Evolutionary conservation across 2,329 filamentous ascomycete genomes (phyloP).

Genomic region (Colletotrichum sp.): DNA sequence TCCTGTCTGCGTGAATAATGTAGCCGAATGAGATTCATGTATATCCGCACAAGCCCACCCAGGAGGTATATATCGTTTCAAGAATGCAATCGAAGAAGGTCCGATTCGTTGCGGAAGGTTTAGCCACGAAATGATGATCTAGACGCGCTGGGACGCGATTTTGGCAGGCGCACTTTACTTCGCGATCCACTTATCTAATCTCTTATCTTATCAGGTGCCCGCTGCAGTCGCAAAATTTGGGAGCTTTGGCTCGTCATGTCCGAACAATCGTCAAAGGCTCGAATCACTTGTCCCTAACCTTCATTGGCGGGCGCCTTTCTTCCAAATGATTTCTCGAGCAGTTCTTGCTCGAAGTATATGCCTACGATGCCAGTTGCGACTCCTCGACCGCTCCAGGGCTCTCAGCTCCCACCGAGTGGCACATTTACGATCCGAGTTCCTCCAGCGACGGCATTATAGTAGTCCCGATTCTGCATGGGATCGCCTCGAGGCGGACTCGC

Average conservation of each 20-base stretch:
- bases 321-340: conserved; percentile 41
- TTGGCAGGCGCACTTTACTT: conserved; percentile 6
- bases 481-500: neutral
- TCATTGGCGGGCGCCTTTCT: neutral
- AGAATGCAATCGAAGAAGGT: neutral
- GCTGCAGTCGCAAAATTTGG: conserved; percentile 20
- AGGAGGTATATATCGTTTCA: neutral
- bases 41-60: neutral
- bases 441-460: conserved; percentile 12
- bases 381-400: conserved; percentile 22
- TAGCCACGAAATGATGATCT: neutral
- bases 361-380: conserved; percentile 35
- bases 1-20: conserved; percentile 10
- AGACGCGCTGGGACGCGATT: conserved; percentile 8
- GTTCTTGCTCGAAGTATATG: conserved; percentile 36
- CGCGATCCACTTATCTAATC: conserved; percentile 5
- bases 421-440: neutral
- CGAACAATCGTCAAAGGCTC: neutral
- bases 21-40: neutral
- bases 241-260: conserved; percentile 1
- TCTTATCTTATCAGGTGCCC: conserved; percentile 24
- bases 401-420: neutral
- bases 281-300: neutral
- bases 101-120: neutral
- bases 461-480: conserved; percentile 4